Conservation (phyloP, 2,329 filamentous ascomycete species). For the Thermomyces lanuginosus region DNA sequence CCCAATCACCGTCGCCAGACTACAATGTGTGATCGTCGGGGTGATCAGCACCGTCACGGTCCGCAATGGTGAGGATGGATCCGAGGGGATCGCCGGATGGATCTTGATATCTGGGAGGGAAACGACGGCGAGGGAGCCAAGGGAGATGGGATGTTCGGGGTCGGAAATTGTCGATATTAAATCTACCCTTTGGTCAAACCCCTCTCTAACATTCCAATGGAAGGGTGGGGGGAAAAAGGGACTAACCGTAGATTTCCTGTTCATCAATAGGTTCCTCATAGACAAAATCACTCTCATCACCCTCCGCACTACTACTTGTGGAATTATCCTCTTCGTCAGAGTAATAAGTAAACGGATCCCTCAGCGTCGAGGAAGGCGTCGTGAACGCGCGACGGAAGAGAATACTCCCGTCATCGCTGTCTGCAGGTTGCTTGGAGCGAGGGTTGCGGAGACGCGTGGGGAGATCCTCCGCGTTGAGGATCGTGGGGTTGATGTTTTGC, state of each 20-base stretch:
- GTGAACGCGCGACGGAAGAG: constrained; percentile 36
- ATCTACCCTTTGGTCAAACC: constrained; percentile 41
- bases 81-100: constrained; percentile 45
- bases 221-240: not conserved
- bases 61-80: constrained; percentile 44
- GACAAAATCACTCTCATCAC: constrained; percentile 38
- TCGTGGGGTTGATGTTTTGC: constrained; percentile 64
- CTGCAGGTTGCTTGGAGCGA: constrained; percentile 18
- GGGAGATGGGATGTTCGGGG: constrained; percentile 85
- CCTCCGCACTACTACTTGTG: constrained; percentile 18
- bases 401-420: constrained; percentile 15
- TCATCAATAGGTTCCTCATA: constrained; percentile 76
- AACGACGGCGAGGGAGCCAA: constrained; percentile 85
- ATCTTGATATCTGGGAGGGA: constrained; percentile 90
- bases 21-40: constrained; percentile 93
- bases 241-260: constrained; percentile 81
- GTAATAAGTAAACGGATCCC: constrained; percentile 33
- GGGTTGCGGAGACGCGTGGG: constrained; percentile 51
- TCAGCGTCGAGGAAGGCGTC: constrained; percentile 32
- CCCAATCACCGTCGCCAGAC: constrained; percentile 87
- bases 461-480: constrained; percentile 74
- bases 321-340: constrained; percentile 20
- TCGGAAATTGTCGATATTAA: constrained; percentile 89
- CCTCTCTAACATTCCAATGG: not conserved
- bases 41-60: constrained; percentile 78